Evolutionary conservation across 176 grass and related monocot genomes (phyloP), one percentile per base, ranked within the genome.

Genomic region (Lolium multiflorum): DNA sequence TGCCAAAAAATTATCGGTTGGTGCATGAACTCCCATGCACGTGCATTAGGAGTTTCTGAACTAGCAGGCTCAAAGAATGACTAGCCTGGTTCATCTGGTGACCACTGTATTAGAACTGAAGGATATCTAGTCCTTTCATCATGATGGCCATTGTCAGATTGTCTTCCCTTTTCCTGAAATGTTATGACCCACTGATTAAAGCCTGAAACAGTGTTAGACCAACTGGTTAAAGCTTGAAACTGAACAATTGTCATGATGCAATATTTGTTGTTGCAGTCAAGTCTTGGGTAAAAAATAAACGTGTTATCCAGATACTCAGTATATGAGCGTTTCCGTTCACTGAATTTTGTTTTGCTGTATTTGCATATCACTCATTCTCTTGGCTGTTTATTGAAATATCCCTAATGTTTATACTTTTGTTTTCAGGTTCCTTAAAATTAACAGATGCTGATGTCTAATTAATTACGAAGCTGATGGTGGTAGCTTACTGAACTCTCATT

Each of bases 321-420:
- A 3, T 15, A 78, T 35, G 13, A 78, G 46, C 3, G 44, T 58
- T 13, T 77, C 31, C 39, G 31, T 41, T 58, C 4, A 58, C 18
- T 74, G 71, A 8, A 49, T 70, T 54, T 49, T 21, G 11, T 78
- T 76, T 26, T 74, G 7, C 21, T 49, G 7, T 26, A 7, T 51
- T n/a, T 39, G 1, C 76, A 41, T 78, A 78, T 78, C 21, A 74
- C 13, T 49, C 71, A 25, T 74, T 50, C 22, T 51, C 46, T 74
- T 74, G 21, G 16, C 12, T 74, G 13, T 38, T 38, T 22, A 6
- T 21, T 41, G 6, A 78, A 78, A 78, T 38, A 6, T 60, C 54
- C 20, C 76, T 43, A 78, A 60, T 58, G 17, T 58, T 58, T 58
- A 11, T 39, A 9, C 35, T 60, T 43, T 43, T 43, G 18, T 21